These are phyloP conservation scores for Strigomonas galati DNA, from an alignment of 208 protist species.

Conservation along the genomic window DNA sequence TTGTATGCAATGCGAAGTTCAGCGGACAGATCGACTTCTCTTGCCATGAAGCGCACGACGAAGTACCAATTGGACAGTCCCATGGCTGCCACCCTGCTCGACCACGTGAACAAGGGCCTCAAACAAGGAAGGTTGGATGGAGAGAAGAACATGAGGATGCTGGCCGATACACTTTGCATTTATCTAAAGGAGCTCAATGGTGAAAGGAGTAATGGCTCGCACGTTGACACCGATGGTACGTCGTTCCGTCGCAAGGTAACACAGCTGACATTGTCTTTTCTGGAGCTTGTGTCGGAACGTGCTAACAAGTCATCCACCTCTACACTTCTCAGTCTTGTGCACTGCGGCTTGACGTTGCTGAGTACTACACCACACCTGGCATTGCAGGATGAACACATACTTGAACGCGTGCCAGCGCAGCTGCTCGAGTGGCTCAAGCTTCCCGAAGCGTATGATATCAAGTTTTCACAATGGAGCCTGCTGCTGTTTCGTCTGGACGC, in stretches of 20 bases:
- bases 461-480: neutral
- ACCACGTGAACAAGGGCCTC: neutral
- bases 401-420: neutral
- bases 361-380: neutral
- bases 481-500: neutral
- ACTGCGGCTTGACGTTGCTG: neutral
- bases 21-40: neutral
- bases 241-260: neutral
- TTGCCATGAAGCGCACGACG: neutral
- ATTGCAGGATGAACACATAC: too few species aligned
- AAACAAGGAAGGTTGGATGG: neutral
- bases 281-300: neutral
- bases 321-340: neutral
- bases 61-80: neutral
- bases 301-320: neutral
- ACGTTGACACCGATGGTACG: too few species aligned
- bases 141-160: neutral
- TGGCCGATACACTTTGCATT: neutral
- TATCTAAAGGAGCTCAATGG: neutral
- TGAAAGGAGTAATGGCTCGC: too few species aligned
- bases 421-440: neutral
- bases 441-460: neutral
- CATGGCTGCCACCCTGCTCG: neutral
- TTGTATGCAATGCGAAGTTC: neutral
- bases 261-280: neutral